Base-by-base conservation (phyloP, 2,329 filamentous ascomycete genomes). In the Claviceps cyperi region DNA sequence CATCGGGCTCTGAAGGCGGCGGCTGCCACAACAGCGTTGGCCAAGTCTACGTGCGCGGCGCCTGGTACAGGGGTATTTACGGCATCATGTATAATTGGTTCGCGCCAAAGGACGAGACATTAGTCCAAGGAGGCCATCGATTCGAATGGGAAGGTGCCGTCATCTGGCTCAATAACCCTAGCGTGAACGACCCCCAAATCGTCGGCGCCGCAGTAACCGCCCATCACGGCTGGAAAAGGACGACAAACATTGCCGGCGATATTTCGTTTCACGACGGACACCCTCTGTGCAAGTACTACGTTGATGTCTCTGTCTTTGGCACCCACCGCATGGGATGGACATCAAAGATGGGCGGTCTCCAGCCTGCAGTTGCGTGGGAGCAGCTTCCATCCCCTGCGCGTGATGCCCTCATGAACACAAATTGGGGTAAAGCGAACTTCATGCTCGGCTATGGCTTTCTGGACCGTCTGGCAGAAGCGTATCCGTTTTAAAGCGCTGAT, bases 241-340 rank as follows among this genome's bases (percentile, higher is more conserved):
- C 44, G 2, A 36, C 28, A 3, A 13, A 21, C 24, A 6, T 19
- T 11, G 21, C 3, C 11, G 4, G 19, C 3, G 2, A 13, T 6
- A 2, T 46, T 15, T 6, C 11, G 2, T 46, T 37, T 17, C 3
- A 46, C 3, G 19, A 46, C 0, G 17, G 17, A 35, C 44, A 46
- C 19, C 44, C 44, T 15, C 44, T 46, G 3, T 6, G 9, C 17
- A 46, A 36, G 14, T 46, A 46, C 44, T 46, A 22, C 1, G 9
- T 15, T 19, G 44, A 46, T 6, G 1, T 7, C 3, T 13, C 3
- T 13, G 4, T 36, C 3, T 7, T 46, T 14, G 28, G 17, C n/a
- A 46, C 44, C 9, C 44, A 46, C 19, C 17, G 17, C 15, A 21
- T 46, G 3, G 44, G 32, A 37, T 46, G 28, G 28, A 46, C 44